Base-by-base conservation (phyloP, 768 basidiomycete genomes). In the Amanita fuliginea region DNA sequence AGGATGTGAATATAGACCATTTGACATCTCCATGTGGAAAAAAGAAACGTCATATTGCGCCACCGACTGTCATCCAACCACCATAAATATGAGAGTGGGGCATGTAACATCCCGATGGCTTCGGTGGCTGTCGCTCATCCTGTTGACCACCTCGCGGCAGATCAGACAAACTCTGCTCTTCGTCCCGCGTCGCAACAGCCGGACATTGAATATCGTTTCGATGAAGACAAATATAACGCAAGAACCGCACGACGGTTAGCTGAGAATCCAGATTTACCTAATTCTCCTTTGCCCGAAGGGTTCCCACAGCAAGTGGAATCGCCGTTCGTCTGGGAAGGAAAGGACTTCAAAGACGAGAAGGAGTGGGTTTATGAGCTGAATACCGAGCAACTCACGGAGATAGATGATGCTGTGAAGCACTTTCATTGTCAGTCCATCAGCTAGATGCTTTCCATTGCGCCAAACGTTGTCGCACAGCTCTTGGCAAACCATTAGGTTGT, bases 321-420 rank as follows among this genome's bases (percentile, higher is more conserved):
- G 1, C 64, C 67, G 0, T 57, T 71, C 7, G 70, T 70, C 16
- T 72, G 70, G 70, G 67, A 72, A 57, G 68, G 70, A 2, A 66
- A 64, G 19, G 69, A 72, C 49, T 72, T 65, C 64, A 62, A 60
- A 21, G 60, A 62, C 37, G 67, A 70, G 47, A 62, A 62, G 30
- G 61, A 70, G 51, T 72, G 69, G 68, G 69, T 68, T 4, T 68
- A 65, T 51, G 57, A 62, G 1, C 59, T 72, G 11, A 62, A 52
- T 14, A 21, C 53, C 1, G 56, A 51, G 5, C 60, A 71, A 26
- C 55, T 72, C 14, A 55, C 61, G 30, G 70, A 72, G 54, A 68
- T 72, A 14, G 57, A 66, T 35, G 56, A 57, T 14, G 70, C 68
- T 6, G 55, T 70, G 16, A 57, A 56, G 16, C 57, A 66, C 51